phyloP scores from a whole-genome alignment of 192 early-diverging fungal genomes.

The Coemansia sp. region DNA sequence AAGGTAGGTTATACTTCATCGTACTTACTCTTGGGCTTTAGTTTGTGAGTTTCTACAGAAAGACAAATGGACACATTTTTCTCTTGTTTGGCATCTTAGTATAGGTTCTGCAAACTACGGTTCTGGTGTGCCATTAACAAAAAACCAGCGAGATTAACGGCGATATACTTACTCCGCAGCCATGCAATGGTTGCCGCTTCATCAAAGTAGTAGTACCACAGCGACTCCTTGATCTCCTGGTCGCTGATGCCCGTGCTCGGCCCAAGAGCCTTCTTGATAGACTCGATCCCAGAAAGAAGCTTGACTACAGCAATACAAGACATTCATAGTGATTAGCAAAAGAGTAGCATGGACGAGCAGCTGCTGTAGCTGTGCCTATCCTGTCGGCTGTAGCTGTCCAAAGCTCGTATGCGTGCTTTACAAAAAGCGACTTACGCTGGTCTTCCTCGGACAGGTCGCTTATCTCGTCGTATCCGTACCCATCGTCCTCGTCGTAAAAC shows the following conservation, averaged over 20 bases:
- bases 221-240: conserved; percentile 66
- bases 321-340: too few relatives aligned
- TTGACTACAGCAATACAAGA: conserved; percentile 22
- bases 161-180: conserved; percentile 63
- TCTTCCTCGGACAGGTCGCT: conserved; percentile 53
- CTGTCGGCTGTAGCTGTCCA: neutral
- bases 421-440: conserved; percentile 13
- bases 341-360: neutral
- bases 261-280: conserved; percentile 65
- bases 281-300: conserved; percentile 58
- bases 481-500: conserved; percentile 46
- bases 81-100: neutral
- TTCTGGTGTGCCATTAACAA: neutral
- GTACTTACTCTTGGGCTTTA: conserved; percentile 41
- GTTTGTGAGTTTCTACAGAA: conserved; percentile 35
- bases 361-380: neutral
- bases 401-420: too few relatives aligned
- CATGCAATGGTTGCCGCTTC: conserved; percentile 63
- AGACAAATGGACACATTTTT: conserved; percentile 1
- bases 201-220: conserved; percentile 78
- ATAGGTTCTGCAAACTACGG: neutral
- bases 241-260: conserved; percentile 55
- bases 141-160: neutral
- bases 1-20: neutral
- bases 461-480: conserved; percentile 36